Evolutionary conservation across 345 rosid genomes (phyloP).

Genomic region (Passiflora organensis): DNA sequence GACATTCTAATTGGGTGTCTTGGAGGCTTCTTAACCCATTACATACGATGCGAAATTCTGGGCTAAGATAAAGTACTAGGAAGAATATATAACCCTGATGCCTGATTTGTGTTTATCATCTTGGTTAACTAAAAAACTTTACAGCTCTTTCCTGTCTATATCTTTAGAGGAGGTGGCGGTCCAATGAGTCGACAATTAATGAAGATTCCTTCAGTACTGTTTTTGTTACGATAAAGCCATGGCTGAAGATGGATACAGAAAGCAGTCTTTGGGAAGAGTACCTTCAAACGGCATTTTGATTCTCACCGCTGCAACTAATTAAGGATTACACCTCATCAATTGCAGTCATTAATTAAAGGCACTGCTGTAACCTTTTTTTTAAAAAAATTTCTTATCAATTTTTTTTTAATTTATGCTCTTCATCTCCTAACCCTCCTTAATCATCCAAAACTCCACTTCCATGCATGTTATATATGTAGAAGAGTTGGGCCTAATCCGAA

Average conservation of each 20-base stretch:
- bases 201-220: slow-evolving; percentile 26
- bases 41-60: no score
- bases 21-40: slow-evolving; percentile 1
- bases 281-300: slow-evolving; percentile 30
- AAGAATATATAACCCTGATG: slow-evolving; percentile 7
- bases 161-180: neutral
- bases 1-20: neutral
- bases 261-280: slow-evolving; percentile 31
- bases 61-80: no score
- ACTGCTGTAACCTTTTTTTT: slow-evolving; percentile 11
- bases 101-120: slow-evolving; percentile 10
- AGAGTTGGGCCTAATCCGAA: no score
- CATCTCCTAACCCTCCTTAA: no score
- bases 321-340: slow-evolving; percentile 32
- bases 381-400: slow-evolving; percentile 10
- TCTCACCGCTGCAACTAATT: slow-evolving; percentile 21
- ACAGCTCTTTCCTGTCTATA: slow-evolving; percentile 5
- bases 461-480: no score
- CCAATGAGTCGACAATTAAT: slow-evolving; percentile 16
- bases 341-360: slow-evolving; percentile 31
- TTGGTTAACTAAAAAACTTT: slow-evolving; percentile 19
- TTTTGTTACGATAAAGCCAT: slow-evolving; percentile 25
- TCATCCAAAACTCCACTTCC: no score
- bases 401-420: slow-evolving; percentile 9
- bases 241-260: slow-evolving; percentile 15